Base-by-base conservation (phyloP, 345 rosid species). In the Syzygium oleosum region DNA sequence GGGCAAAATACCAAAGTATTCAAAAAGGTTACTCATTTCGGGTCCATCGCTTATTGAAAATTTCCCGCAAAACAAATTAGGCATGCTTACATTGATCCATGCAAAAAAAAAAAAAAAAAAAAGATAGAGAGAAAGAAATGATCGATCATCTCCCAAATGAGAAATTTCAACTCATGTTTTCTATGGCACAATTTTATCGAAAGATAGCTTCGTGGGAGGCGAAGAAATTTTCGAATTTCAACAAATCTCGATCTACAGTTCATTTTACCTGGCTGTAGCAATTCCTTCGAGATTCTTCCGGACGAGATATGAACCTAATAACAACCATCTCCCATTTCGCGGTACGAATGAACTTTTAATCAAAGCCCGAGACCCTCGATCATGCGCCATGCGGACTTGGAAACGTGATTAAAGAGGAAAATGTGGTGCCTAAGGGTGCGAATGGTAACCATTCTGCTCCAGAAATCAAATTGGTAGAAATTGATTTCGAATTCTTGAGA, bases 171-270 rank as follows among this genome's bases (percentile, higher is more conserved):
- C 3, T 38, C 41, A 38, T 3, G 41, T 38, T 38, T 38, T 3
- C 2, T 38, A 4, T 38, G 3, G 41, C 41, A 38, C 41, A 38
- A 38, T 38, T 38, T 38, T 38, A 3, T 38, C 41, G 46, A 43
- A 43, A 43, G 6, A 43, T 43, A 43, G 46, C 46, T 43, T 43
- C 12, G 52, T 51, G 52, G 52, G 52, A 51, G 12, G 52, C 52
- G 2, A 59, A 59, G 16, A 12, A 25, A 59, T 27, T 58, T 59
- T 59, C 65, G 5, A 59, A 27, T 59, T 14, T 27, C 7, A 0
- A 59, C 7, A 1, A 12, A 2, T 0, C 12, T 61, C 27, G 19
- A n/a, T 1, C 17, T 1, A 13, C 9, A 5, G 1, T 61, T n/a
- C 68, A n/a, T n/a, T 5, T 5, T 0, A 13, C 27, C 34, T n/a